A percentile compares a stretch with the other conserved stretches of the same genome.
Evolutionary conservation across 768 basidiomycete genomes (phyloP).

Genomic region (Russula dissimulans): DNA sequence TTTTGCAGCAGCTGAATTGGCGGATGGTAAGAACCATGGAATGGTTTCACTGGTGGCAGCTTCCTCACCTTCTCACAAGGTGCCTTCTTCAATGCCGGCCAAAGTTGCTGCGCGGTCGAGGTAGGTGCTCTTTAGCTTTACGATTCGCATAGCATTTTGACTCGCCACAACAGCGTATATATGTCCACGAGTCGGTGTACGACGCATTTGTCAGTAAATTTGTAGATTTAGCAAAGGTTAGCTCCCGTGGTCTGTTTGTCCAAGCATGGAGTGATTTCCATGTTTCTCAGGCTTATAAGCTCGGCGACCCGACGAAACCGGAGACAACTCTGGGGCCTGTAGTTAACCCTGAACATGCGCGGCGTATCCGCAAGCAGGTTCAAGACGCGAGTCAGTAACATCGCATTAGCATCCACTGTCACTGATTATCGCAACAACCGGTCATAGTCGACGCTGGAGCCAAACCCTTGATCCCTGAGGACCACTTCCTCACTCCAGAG

Average conservation of each 20-base stretch:
- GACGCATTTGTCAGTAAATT: constrained; percentile 70
- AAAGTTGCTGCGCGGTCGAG: constrained; percentile 93
- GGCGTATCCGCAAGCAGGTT: constrained; percentile 79
- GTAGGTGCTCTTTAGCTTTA: constrained; percentile 27
- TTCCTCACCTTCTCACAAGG: constrained; percentile 34
- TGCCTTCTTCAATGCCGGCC: constrained; percentile 94
- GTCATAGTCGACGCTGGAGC: constrained; percentile 67
- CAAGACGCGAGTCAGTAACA: constrained; percentile 59
- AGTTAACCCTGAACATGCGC: constrained; percentile 78
- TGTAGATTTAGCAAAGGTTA: constrained; percentile 64
- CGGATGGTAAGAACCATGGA: constrained; percentile 58
- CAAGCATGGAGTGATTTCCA: background rate
- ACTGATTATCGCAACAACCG: background rate
- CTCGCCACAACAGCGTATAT: constrained; percentile 56
- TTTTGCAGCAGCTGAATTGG: constrained; percentile 77
- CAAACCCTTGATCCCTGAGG: constrained; percentile 58
- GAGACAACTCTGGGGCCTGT: constrained; percentile 88
- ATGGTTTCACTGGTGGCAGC: background rate
- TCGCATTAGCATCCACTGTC: background rate
- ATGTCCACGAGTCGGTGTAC: constrained; percentile 81
- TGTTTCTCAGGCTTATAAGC: constrained; percentile 53
- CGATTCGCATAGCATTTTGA: background rate
- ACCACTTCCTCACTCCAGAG: constrained; percentile 57
- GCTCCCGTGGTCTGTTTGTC: background rate
- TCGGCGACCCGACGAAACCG: constrained; percentile 74